Base-by-base conservation (phyloP, 139 green algal species). In the Chlamydomonas sp. region DNA sequence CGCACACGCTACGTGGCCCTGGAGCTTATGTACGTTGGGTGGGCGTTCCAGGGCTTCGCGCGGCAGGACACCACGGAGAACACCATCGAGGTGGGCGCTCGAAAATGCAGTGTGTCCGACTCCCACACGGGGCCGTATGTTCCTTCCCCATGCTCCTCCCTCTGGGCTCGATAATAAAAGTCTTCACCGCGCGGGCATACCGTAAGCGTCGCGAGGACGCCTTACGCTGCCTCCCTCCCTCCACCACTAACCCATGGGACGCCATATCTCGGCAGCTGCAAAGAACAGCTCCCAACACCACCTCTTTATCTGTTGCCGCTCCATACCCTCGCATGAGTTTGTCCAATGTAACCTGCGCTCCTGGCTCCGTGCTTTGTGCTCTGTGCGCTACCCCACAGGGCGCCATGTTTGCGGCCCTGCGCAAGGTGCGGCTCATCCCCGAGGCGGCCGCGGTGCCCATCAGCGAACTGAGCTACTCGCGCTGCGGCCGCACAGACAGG, bases 401-500 rank as follows among this genome's bases (percentile, higher is more conserved):
- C 10, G 75, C 93, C 3, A 80, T 98, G 16, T 97, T 97, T 69
- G 17, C 84, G 1, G 96, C 95, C 64, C 85, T 98, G 78, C 84
- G 90, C 10, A 90, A 89, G 62, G 92, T 92, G 31, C 84, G 91
- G 62, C 93, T 98, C 14, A 94, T 98, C n/a, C 84, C 91, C 1
- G 91, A 90, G 12, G 87, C 82, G 1, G 85, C 90, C 7, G 66
- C 66, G 12, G 17, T 20, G 5, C 93, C 95, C 78, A 63, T 86
- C 59, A 59, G 9, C 2, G 71, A 78, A 18, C 83, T 94, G 61
- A 62, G 87, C 2, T 99, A 98, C 84, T 96, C 92, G 6, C 88
- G 96, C 16, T 97, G 96, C 81, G 96, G 96, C 9, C 91, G 96
- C 20, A 98, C 96, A 10, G 96, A 98, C 91, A 95, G 93, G 78